A percentile compares a stretch with the other conserved stretches of the same genome.
These are phyloP conservation scores for Teunomyces kruisii DNA, from an alignment of 805 yeast species.

Conservation along the genomic window DNA sequence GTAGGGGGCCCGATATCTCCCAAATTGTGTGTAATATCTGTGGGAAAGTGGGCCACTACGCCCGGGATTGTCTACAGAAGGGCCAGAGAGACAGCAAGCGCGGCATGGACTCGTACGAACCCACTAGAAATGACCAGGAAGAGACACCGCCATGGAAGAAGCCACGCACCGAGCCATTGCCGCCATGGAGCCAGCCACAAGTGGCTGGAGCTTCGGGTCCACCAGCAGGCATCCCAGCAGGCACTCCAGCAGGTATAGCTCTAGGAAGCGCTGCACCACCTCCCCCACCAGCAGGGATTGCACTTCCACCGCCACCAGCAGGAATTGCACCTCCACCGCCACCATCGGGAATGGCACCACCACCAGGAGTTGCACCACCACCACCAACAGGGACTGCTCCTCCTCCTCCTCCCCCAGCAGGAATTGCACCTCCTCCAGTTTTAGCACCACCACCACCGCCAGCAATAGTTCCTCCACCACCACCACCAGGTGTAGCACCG, in stretches of 20 bases:
- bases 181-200: background rate
- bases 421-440: conserved; percentile 12
- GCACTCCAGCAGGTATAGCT: too few relatives aligned
- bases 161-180: background rate
- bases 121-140: conserved; percentile 18
- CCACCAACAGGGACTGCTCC: conserved; percentile 3
- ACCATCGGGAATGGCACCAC: conserved; percentile 16
- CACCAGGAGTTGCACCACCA: conserved; percentile 8
- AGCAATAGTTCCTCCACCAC: conserved; percentile 21
- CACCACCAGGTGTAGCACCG: conserved; percentile 13
- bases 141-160: conserved; percentile 24
- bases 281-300: background rate
- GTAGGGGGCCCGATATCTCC: conserved; percentile 45
- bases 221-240: too few relatives aligned
- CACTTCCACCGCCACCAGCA: conserved; percentile 22
- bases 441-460: conserved; percentile 21
- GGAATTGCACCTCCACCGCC: conserved; percentile 18
- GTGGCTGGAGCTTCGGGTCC: too few relatives aligned
- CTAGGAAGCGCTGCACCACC: too few relatives aligned
- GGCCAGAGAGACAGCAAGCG: background rate
- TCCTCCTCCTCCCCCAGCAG: conserved; percentile 20
- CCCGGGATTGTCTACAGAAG: conserved; percentile 69
- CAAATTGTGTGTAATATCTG: conserved; percentile 70
- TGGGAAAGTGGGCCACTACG: conserved; percentile 82
- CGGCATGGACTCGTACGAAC: background rate